Evolutionary conservation across 1,139 yeast species (phyloP).

Genomic region (Debaryomyces coudertii): DNA sequence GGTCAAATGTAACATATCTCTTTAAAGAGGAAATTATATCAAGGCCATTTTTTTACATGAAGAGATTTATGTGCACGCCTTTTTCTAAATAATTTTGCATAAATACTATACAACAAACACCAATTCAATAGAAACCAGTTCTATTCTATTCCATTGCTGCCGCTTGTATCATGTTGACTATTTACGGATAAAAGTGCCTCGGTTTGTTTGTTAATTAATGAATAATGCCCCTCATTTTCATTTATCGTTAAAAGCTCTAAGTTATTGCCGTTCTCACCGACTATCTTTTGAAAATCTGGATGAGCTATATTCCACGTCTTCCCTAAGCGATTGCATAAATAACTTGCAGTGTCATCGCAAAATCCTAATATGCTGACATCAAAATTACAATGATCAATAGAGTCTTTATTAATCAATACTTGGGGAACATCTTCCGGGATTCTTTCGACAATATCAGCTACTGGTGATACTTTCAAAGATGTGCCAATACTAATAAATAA

Average conservation of each 20-base stretch:
- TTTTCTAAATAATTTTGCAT: not conserved
- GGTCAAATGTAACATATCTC: not conserved
- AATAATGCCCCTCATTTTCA: constrained; percentile 27
- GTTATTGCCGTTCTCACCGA: constrained; percentile 17
- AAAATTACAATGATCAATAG: constrained; percentile 76
- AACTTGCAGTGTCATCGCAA: constrained; percentile 85
- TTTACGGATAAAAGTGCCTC: not conserved
- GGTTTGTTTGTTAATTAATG: constrained; percentile 15
- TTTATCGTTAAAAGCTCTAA: constrained; percentile 26
- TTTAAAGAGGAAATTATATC: not conserved
- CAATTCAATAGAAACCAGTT: constrained; percentile 2
- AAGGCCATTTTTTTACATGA: not conserved
- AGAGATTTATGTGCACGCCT: constrained; percentile 2
- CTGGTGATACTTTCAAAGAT: constrained; percentile 91
- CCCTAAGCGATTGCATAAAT: constrained; percentile 56
- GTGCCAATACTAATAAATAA: constrained; percentile 85
- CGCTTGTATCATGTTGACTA: not conserved
- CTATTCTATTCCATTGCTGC: not conserved
- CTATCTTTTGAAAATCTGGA: constrained; percentile 25
- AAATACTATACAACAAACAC: constrained; percentile 1
- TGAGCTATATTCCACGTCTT: constrained; percentile 66
- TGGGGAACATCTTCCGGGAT: constrained; percentile 75
- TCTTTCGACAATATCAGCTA: constrained; percentile 78
- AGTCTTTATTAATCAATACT: constrained; percentile 76
- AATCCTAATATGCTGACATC: constrained; percentile 79